A percentile compares a stretch with the other conserved stretches of the same genome.
phyloP scores from a whole-genome alignment of 192 early-diverging fungal species.

The Gorgonomyces haynaldii region DNA sequence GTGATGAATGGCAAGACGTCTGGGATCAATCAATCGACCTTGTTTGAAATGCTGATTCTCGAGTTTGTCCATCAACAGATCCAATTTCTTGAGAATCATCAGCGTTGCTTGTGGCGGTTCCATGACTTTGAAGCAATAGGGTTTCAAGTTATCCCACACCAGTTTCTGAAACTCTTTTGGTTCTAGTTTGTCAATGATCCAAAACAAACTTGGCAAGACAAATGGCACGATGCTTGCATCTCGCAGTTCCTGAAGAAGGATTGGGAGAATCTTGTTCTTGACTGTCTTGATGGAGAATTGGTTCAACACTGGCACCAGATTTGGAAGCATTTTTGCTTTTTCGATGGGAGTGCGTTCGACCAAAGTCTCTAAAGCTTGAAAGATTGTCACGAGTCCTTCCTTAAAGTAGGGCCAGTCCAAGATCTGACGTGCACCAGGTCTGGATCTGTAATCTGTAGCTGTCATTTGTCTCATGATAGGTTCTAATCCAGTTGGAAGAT shows the following conservation, averaged over 20 bases:
- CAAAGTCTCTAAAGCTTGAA: neutral
- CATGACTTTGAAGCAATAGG: too few species aligned
- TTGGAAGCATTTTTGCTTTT: neutral
- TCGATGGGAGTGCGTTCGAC: neutral
- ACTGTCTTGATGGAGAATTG: neutral
- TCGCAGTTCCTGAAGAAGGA: slow-evolving; percentile 1
- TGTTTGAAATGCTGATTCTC: too few species aligned
- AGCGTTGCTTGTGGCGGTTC: too few species aligned
- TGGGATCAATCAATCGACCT: too few species aligned
- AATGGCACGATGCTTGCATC: too few species aligned
- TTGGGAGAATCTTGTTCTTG: neutral
- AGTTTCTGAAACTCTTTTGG: too few species aligned
- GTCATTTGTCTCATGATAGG: neutral
- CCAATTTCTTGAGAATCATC: too few species aligned
- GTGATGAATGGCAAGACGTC: too few species aligned
- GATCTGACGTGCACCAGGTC: neutral
- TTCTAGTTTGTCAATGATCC: too few species aligned
- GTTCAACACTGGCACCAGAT: neutral
- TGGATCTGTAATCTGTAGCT: neutral
- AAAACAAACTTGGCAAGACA: too few species aligned
- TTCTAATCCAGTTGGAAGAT: neutral
- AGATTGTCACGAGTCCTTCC: neutral
- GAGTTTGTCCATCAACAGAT: too few species aligned
- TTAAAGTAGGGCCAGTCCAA: neutral
- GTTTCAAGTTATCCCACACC: too few species aligned